Percentiles rank a stretch among this genome's conserved stretches.
Conservation (phyloP, 768 basidiomycete species). For the Terana coerulea region DNA sequence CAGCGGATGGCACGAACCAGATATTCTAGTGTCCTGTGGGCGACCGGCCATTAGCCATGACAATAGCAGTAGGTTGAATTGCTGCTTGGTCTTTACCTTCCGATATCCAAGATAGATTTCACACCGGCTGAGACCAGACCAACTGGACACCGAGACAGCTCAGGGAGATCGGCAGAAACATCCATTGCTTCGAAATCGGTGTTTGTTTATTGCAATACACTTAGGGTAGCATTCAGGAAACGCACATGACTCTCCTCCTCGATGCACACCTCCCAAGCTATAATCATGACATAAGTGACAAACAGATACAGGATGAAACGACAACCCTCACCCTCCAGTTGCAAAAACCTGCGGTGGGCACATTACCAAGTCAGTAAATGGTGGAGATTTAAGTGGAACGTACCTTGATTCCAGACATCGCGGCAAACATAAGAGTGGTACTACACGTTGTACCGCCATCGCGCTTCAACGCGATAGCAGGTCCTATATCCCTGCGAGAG, state of each 20-base stretch:
- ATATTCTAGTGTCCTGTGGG: constrained; percentile 69
- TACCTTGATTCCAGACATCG: constrained; percentile 85
- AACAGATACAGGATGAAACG: not conserved
- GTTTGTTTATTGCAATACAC: not conserved
- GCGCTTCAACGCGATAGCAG: constrained; percentile 60
- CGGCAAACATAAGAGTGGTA: constrained; percentile 69
- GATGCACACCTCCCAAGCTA: constrained; percentile 82
- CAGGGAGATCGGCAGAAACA: constrained; percentile 89
- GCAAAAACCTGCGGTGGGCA: constrained; percentile 63
- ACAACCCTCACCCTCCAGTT: constrained; percentile 75
- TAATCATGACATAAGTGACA: not conserved
- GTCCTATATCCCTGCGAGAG: constrained; percentile 76
- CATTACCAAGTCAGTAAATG: constrained; percentile 10
- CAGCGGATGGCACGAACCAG: constrained; percentile 41
- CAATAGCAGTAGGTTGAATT: not conserved
- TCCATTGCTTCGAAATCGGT: constrained; percentile 68
- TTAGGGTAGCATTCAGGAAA: constrained; percentile 19
- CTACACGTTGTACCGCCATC: constrained; percentile 83
- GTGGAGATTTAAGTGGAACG: constrained; percentile 6
- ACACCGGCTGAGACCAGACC: constrained; percentile 91
- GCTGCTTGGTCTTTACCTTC: constrained; percentile 40
- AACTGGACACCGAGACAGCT: constrained; percentile 85
- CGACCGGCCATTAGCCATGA: not conserved
- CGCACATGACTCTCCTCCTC: constrained; percentile 66
- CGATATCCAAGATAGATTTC: constrained; percentile 94